phyloP scores from a whole-genome alignment of 495 filamentous ascomycete species.

The Talaromyces borbonicus region DNA sequence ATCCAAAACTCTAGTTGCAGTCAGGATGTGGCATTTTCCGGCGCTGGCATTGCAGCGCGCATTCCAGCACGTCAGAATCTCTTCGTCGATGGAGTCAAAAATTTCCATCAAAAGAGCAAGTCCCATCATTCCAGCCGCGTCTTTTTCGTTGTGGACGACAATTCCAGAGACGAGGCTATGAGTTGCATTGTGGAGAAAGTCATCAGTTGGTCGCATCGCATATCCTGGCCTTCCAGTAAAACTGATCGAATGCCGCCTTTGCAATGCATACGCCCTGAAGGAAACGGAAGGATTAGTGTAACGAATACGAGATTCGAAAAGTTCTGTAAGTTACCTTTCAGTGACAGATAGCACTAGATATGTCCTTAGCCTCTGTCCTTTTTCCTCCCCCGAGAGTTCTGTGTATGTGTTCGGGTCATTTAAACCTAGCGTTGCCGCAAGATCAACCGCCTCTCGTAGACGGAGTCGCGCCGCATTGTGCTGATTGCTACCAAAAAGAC shows the following conservation, averaged over 20 bases:
- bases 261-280: constrained; percentile 62
- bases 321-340: constrained; percentile 34
- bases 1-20: constrained; percentile 23
- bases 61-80: constrained; percentile 34
- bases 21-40: constrained; percentile 27
- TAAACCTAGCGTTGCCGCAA: constrained; percentile 47
- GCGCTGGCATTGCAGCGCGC: constrained; percentile 23
- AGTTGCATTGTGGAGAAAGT: constrained; percentile 30
- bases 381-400: constrained; percentile 33
- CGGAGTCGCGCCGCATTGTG: constrained; percentile 50
- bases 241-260: constrained; percentile 36
- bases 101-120: constrained; percentile 32
- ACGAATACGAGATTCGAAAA: too few relatives aligned
- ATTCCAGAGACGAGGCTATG: constrained; percentile 32
- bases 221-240: constrained; percentile 29
- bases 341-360: constrained; percentile 54
- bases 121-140: constrained; percentile 35
- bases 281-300: constrained; percentile 4
- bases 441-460: constrained; percentile 48
- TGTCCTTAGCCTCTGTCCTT: constrained; percentile 32
- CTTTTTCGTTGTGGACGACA: constrained; percentile 36
- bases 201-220: constrained; percentile 28
- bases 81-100: constrained; percentile 34
- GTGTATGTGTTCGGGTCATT: constrained; percentile 45
- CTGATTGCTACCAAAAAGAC: constrained; percentile 57